A percentile compares a stretch with the other conserved stretches of the same genome.
These are phyloP conservation scores for Hyparrhenia diplandra DNA, from an alignment of 176 grass and related monocot genomes.

Conservation along the genomic window DNA sequence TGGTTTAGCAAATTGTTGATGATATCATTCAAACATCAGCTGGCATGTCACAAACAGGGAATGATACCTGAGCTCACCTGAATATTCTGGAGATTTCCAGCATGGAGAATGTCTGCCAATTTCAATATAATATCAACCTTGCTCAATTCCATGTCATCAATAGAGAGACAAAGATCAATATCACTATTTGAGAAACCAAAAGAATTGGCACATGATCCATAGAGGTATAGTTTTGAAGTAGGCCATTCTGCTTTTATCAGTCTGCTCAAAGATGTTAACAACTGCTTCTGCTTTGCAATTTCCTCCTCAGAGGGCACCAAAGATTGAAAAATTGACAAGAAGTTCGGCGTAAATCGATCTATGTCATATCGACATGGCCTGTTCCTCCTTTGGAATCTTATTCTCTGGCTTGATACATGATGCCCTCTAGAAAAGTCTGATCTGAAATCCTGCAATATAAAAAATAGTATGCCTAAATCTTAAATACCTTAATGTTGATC, in stretches of 20 bases:
- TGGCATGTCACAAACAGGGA: constrained; percentile 13
- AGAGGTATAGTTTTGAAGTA: constrained; percentile 67
- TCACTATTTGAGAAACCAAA: constrained; percentile 95
- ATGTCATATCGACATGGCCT: constrained; percentile 68
- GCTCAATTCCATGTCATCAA: constrained; percentile 59
- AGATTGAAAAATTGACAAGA: constrained; percentile 75
- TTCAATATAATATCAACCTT: constrained; percentile 90
- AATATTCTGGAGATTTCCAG: constrained; percentile 83
- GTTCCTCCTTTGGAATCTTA: constrained; percentile 65
- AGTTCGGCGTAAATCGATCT: constrained; percentile 58
- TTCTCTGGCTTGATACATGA: constrained; percentile 66
- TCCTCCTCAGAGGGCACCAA: constrained; percentile 79
- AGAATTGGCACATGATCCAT: constrained; percentile 93
- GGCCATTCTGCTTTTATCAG: constrained; percentile 86
- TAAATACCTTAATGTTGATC: constrained; percentile 7
- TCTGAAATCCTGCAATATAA: constrained; percentile 65
- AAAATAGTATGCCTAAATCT: constrained; percentile 12
- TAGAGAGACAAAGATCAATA: constrained; percentile 88
- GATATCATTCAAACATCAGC: constrained; percentile 11
- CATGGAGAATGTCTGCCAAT: constrained; percentile 77
- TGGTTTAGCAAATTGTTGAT: background rate
- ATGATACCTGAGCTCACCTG: constrained; percentile 52
- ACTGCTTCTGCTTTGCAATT: constrained; percentile 71
- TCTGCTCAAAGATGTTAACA: constrained; percentile 58
- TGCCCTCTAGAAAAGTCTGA: constrained; percentile 84